These are phyloP conservation scores for Leishmania martiniquensis DNA, from an alignment of 208 protist genomes.

Conservation along the genomic window DNA sequence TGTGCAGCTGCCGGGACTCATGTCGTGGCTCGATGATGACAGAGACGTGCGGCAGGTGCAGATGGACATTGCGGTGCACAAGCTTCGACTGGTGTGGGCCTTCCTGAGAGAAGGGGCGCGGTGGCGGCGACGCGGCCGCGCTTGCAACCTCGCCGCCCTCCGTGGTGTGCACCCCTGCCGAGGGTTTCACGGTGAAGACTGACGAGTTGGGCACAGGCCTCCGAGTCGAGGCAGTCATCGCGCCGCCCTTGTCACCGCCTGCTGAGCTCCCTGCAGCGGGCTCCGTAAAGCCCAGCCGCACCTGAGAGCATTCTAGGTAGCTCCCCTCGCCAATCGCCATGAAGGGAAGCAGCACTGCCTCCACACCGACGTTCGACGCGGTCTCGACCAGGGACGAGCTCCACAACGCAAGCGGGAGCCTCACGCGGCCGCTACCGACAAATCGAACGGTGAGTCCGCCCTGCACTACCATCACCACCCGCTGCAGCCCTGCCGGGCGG, in stretches of 20 bases:
- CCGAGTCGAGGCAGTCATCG: neutral
- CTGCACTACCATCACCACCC: slow-evolving; percentile 70
- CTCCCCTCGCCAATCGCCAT: slow-evolving; percentile 78
- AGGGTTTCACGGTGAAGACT: neutral
- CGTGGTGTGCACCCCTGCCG: neutral
- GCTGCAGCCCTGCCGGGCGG: slow-evolving; percentile 26
- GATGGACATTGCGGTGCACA: slow-evolving; percentile 24
- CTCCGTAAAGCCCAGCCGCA: slow-evolving; percentile 53
- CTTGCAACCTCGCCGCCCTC: neutral
- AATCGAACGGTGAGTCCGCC: slow-evolving; percentile 72
- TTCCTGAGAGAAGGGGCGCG: neutral
- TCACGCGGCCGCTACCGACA: slow-evolving; percentile 47
- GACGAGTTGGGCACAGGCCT: neutral
- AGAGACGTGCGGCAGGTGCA: slow-evolving; percentile 26
- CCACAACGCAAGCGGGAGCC: slow-evolving; percentile 49
- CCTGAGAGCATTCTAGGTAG: slow-evolving; percentile 59
- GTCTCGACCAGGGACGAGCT: slow-evolving; percentile 26
- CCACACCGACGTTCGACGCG: slow-evolving; percentile 38
- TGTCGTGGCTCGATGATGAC: slow-evolving; percentile 24
- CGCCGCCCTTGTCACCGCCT: neutral
- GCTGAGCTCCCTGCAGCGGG: neutral
- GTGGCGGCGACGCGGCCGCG: neutral
- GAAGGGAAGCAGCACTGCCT: slow-evolving; percentile 63
- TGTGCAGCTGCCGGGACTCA: slow-evolving; percentile 28
- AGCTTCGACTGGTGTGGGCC: neutral